A percentile compares a stretch with the other conserved stretches of the same genome.
Evolutionary conservation across 2,329 filamentous ascomycete species (phyloP).

Genomic region (Lasiodiplodia gonubiensis): DNA sequence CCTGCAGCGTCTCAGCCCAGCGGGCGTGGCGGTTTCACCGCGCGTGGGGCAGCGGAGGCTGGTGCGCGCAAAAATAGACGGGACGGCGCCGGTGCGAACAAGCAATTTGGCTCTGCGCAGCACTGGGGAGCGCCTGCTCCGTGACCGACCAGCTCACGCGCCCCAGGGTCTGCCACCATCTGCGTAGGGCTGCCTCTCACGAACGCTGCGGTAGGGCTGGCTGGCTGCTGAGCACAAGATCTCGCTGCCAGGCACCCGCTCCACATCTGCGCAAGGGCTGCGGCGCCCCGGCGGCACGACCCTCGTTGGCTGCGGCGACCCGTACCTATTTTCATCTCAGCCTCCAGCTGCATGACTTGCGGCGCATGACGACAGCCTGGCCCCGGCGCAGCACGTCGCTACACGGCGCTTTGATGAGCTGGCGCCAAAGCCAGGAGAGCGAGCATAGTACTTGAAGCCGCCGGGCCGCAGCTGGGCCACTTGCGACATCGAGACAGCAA

Average conservation of each 20-base stretch:
- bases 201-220: no score
- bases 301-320: slow-evolving; percentile 2
- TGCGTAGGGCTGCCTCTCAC: slow-evolving; percentile 5
- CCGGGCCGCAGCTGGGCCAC: neutral
- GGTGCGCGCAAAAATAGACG: neutral
- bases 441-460: neutral
- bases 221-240: neutral
- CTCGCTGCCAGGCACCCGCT: neutral
- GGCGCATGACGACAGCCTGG: slow-evolving; percentile 21
- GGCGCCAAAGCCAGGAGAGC: slow-evolving; percentile 19
- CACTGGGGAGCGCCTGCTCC: neutral
- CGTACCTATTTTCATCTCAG: slow-evolving; percentile 8
- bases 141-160: no score
- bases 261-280: slow-evolving; percentile 5
- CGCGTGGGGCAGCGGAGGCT: slow-evolving; percentile 11
- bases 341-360: slow-evolving; percentile 20
- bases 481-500: slow-evolving; percentile 10
- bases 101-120: neutral
- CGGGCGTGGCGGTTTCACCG: slow-evolving; percentile 14
- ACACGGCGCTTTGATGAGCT: slow-evolving; percentile 15
- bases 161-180: neutral
- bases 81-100: slow-evolving; percentile 8
- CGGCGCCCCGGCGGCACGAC: slow-evolving; percentile 5
- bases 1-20: slow-evolving; percentile 9
- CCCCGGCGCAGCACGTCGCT: slow-evolving; percentile 7